phyloP scores from a whole-genome alignment of 257 asterid genomes.

The Lycium ferocissimum region DNA sequence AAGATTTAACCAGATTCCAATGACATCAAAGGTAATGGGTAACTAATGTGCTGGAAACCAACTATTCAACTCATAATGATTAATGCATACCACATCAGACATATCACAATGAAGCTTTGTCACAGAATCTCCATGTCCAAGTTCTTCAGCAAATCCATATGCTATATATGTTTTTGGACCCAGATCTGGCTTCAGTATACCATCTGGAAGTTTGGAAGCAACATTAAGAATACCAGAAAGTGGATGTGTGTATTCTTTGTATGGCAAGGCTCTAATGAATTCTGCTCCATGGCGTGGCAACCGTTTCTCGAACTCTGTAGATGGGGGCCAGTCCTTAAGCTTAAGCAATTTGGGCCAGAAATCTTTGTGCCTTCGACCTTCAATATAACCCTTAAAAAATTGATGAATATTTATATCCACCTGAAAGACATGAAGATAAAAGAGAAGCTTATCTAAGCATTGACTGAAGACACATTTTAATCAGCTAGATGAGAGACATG shows the following conservation, averaged over 20 bases:
- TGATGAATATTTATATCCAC: conserved; percentile 55
- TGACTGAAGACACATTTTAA: background rate
- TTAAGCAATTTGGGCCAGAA: conserved; percentile 69
- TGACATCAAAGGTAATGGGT: conserved; percentile 11
- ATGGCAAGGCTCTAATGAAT: conserved; percentile 65
- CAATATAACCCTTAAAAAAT: conserved; percentile 61
- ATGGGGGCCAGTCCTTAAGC: conserved; percentile 72
- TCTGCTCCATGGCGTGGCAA: conserved; percentile 62
- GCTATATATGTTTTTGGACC: conserved; percentile 81
- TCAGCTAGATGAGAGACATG: background rate
- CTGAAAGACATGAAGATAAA: conserved; percentile 42
- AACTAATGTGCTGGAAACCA: background rate
- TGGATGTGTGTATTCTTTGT: conserved; percentile 67
- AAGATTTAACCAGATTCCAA: background rate
- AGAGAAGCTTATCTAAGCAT: background rate
- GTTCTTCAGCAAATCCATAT: conserved; percentile 66
- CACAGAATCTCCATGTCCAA: conserved; percentile 74
- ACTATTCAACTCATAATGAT: background rate
- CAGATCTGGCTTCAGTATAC: conserved; percentile 62
- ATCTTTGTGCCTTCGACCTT: conserved; percentile 42
- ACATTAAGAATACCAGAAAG: conserved; percentile 55
- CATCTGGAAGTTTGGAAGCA: conserved; percentile 50
- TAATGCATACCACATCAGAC: conserved; percentile 70
- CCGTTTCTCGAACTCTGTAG: conserved; percentile 50
- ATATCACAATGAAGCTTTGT: conserved; percentile 78